Evolutionary conservation across 1,139 yeast genomes (phyloP).

Genomic region (Blastobotrys petasosporus): DNA sequence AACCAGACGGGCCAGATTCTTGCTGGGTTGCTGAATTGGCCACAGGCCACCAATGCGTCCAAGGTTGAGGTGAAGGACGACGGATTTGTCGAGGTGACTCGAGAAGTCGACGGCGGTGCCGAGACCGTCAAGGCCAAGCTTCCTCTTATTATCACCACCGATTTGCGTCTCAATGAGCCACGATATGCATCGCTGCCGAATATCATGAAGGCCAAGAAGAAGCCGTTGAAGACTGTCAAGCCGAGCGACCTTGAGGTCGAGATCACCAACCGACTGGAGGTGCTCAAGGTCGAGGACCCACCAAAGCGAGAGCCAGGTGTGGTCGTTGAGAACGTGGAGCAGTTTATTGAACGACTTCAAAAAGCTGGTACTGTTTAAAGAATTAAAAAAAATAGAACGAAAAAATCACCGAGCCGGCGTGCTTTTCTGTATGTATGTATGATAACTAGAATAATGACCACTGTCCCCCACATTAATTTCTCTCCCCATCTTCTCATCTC

Average conservation of each 20-base stretch:
- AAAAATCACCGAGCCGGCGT: not conserved
- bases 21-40: slow-evolving; percentile 93
- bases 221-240: slow-evolving; percentile 71
- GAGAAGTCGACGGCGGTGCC: slow-evolving; percentile 95
- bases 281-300: slow-evolving; percentile 77
- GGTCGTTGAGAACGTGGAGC: slow-evolving; percentile 75
- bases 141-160: slow-evolving; percentile 87
- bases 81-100: slow-evolving; percentile 63
- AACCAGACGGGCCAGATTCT: slow-evolving; percentile 98
- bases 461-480: not conserved
- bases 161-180: slow-evolving; percentile 88
- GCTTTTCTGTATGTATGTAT: not conserved
- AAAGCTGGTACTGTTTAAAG: slow-evolving; percentile 40
- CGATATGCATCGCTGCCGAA: slow-evolving; percentile 91
- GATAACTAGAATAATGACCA: not conserved
- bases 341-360: slow-evolving; percentile 70
- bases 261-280: slow-evolving; percentile 56
- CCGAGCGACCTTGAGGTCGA: slow-evolving; percentile 70
- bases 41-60: slow-evolving; percentile 95
- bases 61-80: slow-evolving; percentile 63
- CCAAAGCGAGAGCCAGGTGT: slow-evolving; percentile 75
- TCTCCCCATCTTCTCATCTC: not conserved
- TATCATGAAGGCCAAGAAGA: slow-evolving; percentile 97
- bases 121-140: slow-evolving; percentile 72
- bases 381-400: not conserved